Conservation (phyloP, 2,329 filamentous ascomycete species). For the Trichoderma arundinaceum region DNA sequence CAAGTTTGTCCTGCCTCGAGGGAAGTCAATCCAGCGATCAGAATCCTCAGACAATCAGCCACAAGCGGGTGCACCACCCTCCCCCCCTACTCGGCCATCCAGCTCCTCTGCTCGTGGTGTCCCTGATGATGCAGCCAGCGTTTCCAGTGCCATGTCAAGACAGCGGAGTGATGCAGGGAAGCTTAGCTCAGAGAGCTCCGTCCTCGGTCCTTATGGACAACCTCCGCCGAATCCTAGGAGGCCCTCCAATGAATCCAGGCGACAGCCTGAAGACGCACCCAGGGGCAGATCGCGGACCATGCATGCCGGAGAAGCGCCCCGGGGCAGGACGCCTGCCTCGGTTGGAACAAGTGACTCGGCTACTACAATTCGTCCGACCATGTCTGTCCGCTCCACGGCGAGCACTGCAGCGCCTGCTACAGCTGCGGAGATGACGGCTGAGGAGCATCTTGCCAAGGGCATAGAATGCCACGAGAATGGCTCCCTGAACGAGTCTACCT, state of each 20-base stretch:
- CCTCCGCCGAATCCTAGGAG: slow-evolving; percentile 53
- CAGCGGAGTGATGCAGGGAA: slow-evolving; percentile 59
- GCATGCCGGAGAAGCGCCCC: slow-evolving; percentile 46
- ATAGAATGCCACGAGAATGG: slow-evolving; percentile 90
- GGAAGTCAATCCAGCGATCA: slow-evolving; percentile 75
- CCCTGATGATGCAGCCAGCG: slow-evolving; percentile 47
- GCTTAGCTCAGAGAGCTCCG: slow-evolving; percentile 53
- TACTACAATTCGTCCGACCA: slow-evolving; percentile 54
- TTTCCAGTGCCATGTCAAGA: slow-evolving; percentile 46
- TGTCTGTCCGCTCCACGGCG: slow-evolving; percentile 55
- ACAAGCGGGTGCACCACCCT: slow-evolving; percentile 59
- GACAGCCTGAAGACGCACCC: slow-evolving; percentile 56
- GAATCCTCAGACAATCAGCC: slow-evolving; percentile 62
- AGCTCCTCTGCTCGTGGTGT: slow-evolving; percentile 56
- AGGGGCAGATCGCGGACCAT: slow-evolving; percentile 54
- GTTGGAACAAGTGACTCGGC: slow-evolving; percentile 59
- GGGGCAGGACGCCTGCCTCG: slow-evolving; percentile 55
- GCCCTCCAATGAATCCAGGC: slow-evolving; percentile 52
- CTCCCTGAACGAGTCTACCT: slow-evolving; percentile 89
- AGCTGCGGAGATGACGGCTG: slow-evolving; percentile 73
- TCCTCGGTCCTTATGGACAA: slow-evolving; percentile 47
- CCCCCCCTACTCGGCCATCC: slow-evolving; percentile 64
- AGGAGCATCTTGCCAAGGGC: slow-evolving; percentile 88
- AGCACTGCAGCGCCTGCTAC: slow-evolving; percentile 61
- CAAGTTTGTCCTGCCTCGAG: slow-evolving; percentile 82